These are phyloP conservation scores for Hypocrella siamensis DNA, from an alignment of 2,329 filamentous ascomycete genomes.

Conservation along the genomic window DNA sequence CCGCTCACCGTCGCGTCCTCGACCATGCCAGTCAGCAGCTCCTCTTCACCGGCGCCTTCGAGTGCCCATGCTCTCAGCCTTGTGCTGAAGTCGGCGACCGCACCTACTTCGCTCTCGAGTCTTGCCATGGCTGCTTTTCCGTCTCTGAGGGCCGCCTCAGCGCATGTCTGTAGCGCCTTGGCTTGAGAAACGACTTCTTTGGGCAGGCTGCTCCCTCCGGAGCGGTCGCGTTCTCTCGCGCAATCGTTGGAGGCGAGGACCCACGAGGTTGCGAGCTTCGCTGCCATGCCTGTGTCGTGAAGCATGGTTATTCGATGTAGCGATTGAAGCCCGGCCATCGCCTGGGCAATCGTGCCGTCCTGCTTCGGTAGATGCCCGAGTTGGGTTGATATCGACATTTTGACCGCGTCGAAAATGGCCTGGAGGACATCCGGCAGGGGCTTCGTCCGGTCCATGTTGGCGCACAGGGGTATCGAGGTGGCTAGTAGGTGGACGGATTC, in stretches of 20 bases:
- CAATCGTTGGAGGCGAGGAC: constrained; percentile 19
- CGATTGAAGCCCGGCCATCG: constrained; percentile 13
- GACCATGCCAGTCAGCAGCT: constrained; percentile 10
- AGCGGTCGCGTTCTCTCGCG: constrained; percentile 22
- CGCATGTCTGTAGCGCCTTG: constrained; percentile 16
- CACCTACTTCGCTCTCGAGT: constrained; percentile 13
- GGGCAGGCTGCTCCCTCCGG: constrained; percentile 19
- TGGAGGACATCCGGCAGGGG: constrained; percentile 10
- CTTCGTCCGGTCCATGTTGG: constrained; percentile 9
- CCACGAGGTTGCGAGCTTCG: constrained; percentile 16
- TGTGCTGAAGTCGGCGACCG: constrained; percentile 11
- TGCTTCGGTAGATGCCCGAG: constrained; percentile 6
- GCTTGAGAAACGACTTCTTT: constrained; percentile 19
- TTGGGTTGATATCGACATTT: constrained; percentile 12
- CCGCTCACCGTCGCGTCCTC: constrained; percentile 10
- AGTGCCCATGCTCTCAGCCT: constrained; percentile 14
- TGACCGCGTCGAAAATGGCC: constrained; percentile 12
- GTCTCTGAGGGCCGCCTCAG: constrained; percentile 15
- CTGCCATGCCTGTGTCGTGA: constrained; percentile 20
- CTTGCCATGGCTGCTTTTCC: constrained; percentile 14
- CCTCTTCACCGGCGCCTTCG: constrained; percentile 7
- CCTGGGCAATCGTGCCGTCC: constrained; percentile 5
- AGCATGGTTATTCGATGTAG: constrained; percentile 21
- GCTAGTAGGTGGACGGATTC: constrained; percentile 25
- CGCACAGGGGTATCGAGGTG: constrained; percentile 15